Evolutionary conservation across 345 rosid genomes (phyloP).

Genomic region (Nasturtium officinale): DNA sequence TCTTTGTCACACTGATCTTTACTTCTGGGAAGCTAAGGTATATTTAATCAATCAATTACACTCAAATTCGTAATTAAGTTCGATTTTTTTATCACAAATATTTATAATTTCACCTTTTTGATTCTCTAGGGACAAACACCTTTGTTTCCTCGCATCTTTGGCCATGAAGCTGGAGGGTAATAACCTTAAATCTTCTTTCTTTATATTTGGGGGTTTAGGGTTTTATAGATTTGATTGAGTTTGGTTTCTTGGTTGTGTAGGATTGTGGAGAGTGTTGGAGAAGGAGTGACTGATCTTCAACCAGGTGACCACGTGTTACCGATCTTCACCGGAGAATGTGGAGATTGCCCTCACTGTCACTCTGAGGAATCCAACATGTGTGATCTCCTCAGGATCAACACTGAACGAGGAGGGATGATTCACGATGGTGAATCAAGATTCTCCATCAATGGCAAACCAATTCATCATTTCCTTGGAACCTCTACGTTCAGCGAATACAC

Average conservation of each 20-base stretch:
- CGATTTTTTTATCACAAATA: neutral
- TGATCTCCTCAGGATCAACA: slow-evolving; percentile 78
- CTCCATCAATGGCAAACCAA: slow-evolving; percentile 69
- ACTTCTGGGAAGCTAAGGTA: slow-evolving; percentile 98
- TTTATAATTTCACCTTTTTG: neutral
- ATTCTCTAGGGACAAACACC: slow-evolving; percentile 71
- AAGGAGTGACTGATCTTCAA: slow-evolving; percentile 73
- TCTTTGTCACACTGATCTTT: slow-evolving; percentile 86
- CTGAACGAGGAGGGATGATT: slow-evolving; percentile 70
- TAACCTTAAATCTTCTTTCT: neutral
- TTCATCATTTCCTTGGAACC: slow-evolving; percentile 73
- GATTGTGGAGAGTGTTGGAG: slow-evolving; percentile 84
- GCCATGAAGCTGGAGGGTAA: slow-evolving; percentile 91
- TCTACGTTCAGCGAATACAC: slow-evolving; percentile 88
- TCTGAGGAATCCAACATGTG: slow-evolving; percentile 89
- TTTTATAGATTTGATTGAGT: neutral
- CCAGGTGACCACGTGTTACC: slow-evolving; percentile 84
- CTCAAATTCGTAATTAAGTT: neutral
- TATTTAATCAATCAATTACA: neutral
- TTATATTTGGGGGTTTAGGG: neutral
- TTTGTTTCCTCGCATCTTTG: slow-evolving; percentile 73
- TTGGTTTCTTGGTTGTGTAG: slow-evolving; percentile 37
- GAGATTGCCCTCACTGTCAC: slow-evolving; percentile 68
- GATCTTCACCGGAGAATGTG: slow-evolving; percentile 79
- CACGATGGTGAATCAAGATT: slow-evolving; percentile 70